phyloP scores from a whole-genome alignment of 1,284 basidiomycete species.

The Ustilago crameri region DNA sequence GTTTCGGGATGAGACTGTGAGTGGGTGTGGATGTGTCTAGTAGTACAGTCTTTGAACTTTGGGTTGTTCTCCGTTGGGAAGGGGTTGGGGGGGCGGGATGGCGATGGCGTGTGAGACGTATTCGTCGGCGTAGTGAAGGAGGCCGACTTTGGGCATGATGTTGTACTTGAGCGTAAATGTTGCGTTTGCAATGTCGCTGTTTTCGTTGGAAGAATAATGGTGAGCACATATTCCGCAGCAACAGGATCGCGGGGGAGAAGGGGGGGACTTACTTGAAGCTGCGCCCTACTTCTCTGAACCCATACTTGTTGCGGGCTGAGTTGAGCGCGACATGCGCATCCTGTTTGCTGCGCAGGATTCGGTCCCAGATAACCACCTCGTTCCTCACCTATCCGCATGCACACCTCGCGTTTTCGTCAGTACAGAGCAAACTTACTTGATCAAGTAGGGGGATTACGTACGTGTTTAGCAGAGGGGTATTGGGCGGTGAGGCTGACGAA shows the following conservation, averaged over 20 bases:
- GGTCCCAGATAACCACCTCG: conserved; percentile 89
- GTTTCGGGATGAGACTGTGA: neutral
- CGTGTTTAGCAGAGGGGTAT: conserved; percentile 49
- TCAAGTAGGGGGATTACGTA: conserved; percentile 19
- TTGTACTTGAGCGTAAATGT: conserved; percentile 87
- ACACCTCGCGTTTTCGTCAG: neutral
- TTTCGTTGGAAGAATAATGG: neutral
- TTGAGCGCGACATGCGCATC: conserved; percentile 77
- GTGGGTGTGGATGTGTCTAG: conserved; percentile 6
- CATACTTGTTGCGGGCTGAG: conserved; percentile 81
- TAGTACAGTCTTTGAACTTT: conserved; percentile 44
- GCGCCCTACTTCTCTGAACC: conserved; percentile 79
- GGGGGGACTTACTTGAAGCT: conserved; percentile 78
- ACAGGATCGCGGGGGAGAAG: neutral
- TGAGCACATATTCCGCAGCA: too few relatives aligned
- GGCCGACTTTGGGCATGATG: conserved; percentile 86
- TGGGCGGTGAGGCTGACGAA: conserved; percentile 72
- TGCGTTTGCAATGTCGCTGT: conserved; percentile 69
- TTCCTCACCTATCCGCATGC: conserved; percentile 73
- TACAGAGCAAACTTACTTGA: too few relatives aligned
- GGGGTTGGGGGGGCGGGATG: conserved; percentile 23
- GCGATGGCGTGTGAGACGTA: conserved; percentile 18
- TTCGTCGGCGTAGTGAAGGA: conserved; percentile 70
- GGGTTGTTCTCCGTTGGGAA: conserved; percentile 22
- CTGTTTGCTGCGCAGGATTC: conserved; percentile 80